Conservation (phyloP, 305 asterid genomes). For the Solanum hybrid region DNA sequence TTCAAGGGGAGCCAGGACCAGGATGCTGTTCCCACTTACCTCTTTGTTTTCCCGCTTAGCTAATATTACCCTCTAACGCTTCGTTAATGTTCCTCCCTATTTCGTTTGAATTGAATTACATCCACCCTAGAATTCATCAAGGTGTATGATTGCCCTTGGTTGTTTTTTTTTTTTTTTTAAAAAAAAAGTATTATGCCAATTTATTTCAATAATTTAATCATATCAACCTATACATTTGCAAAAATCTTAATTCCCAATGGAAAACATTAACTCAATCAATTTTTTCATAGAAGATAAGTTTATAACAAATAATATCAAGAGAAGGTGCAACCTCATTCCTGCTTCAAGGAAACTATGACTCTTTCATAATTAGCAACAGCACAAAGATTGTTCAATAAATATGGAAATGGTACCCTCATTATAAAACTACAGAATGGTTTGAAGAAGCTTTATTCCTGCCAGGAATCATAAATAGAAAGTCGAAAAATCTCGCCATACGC, state of each 20-base stretch:
- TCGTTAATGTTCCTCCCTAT: not conserved
- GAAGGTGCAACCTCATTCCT: not conserved
- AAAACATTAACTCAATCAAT: not conserved
- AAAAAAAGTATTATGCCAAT: not conserved
- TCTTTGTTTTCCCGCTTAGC: not conserved
- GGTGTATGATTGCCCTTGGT: not conserved
- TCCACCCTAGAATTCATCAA: not conserved
- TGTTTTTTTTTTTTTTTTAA: not conserved
- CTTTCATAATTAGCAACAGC: not conserved
- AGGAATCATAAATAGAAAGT: not conserved
- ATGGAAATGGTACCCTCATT: not conserved
- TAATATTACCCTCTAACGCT: not conserved
- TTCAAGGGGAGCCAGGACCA: not conserved
- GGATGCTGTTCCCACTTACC: not conserved
- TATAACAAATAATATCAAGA: not conserved
- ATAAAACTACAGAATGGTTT: not conserved
- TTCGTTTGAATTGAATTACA: not conserved
- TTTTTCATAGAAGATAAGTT: not conserved
- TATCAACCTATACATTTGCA: not conserved
- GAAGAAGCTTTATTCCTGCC: not conserved
- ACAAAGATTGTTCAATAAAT: not conserved
- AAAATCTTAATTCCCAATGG: not conserved
- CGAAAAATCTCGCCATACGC: not conserved
- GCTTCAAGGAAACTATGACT: not conserved
- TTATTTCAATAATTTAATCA: not conserved